Percentiles rank a stretch among this genome's conserved stretches.
phyloP scores from a whole-genome alignment of 169 alveolate species.

The Plasmodium adleri region DNA sequence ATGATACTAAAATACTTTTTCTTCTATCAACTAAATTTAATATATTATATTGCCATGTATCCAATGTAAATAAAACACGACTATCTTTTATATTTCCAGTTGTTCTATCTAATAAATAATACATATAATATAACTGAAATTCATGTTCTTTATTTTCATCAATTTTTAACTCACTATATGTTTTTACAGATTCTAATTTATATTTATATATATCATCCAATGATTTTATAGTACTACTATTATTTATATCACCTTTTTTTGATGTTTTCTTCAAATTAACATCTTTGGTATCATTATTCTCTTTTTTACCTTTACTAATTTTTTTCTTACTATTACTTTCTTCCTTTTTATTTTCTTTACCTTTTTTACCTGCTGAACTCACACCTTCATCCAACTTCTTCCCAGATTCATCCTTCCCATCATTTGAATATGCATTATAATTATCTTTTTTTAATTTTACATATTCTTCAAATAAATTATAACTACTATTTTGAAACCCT shows the following conservation, averaged over 20 bases:
- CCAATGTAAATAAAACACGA: slow-evolving; percentile 93
- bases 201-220: slow-evolving; percentile 32
- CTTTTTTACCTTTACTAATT: slow-evolving; percentile 25
- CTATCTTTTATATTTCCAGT: slow-evolving; percentile 89
- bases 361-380: slow-evolving; percentile 11
- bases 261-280: slow-evolving; percentile 14
- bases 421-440: slow-evolving; percentile 9
- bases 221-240: slow-evolving; percentile 22
- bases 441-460: slow-evolving; percentile 77
- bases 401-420: slow-evolving; percentile 12
- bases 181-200: slow-evolving; percentile 29
- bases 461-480: slow-evolving; percentile 82
- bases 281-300: slow-evolving; percentile 55
- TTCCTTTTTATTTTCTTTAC: slow-evolving; percentile 32
- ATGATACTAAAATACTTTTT: slow-evolving; percentile 88
- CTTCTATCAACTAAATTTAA: slow-evolving; percentile 88
- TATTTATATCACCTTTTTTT: slow-evolving; percentile 65
- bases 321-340: slow-evolving; percentile 12
- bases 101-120: slow-evolving; percentile 89
- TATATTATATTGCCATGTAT: slow-evolving; percentile 92
- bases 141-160: slow-evolving; percentile 82
- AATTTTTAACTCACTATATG: slow-evolving; percentile 58
- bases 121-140: slow-evolving; percentile 88
- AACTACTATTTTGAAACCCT: slow-evolving; percentile 81
- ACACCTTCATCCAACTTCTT: slow-evolving; percentile 11